Evolutionary conservation across 352 stramenopile genomes (phyloP), one percentile per base, ranked within the genome.

Genomic region (Globisporangium orthogonon): DNA sequence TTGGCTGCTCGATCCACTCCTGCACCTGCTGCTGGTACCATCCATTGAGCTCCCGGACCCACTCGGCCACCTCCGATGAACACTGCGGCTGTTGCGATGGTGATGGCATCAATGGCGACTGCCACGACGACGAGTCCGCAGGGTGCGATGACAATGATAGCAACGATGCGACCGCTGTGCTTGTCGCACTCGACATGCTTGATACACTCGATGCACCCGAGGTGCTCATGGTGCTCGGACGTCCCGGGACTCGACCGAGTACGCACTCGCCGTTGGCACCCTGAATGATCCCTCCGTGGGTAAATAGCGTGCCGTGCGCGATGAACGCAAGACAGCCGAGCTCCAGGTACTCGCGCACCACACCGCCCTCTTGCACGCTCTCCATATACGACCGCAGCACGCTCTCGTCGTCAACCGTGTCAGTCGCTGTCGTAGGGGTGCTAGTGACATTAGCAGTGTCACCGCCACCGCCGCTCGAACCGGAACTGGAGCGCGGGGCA

Each of bases 201-300:
- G 48, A 41, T 13, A 6, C 29, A 37, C 46, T 13, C 70, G 52
- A 49, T 70, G 74, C 7, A 11, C 13, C 18, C 23, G 15, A 0
- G 52, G 57, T n/a, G 62, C 67, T 2, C 54, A 64, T 1, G 71
- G 51, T 52, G 70, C 60, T 40, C 35, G 35, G 35, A 11, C 35
- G 35, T 49, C 65, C 66, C 40, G 91, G 91, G 17, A 98, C 78
- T 53, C 71, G 78, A 18, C 90, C 84, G 43, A 97, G 73, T 6
- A 79, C 77, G 29, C 71, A 72, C 5, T 63, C 60, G 52, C 77
- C 66, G 17, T 70, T 60, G 3, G 69, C 64, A 13, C 57, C 63
- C 23, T 65, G 78, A 39, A 94, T 80, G 55, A 98, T 83, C 1
- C 90, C 92, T 35, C 92, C 92, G 55, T 98, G 92, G 44, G 97